Percentiles rank a stretch among this genome's conserved stretches.
Conservation (phyloP, 169 alveolate species). For the Plasmodium malariae region DNA sequence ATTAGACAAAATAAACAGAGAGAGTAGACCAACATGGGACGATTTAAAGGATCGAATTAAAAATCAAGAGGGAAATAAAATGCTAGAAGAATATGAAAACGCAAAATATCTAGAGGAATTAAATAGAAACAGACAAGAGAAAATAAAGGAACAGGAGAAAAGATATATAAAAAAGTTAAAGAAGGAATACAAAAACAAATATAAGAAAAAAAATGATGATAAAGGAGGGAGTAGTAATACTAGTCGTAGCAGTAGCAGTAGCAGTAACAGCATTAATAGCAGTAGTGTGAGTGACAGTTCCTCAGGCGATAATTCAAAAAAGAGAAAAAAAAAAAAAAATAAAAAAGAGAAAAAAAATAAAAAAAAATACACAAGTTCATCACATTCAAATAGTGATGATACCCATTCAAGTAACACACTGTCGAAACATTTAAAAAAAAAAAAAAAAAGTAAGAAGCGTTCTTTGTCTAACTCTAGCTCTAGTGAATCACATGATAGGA, state of each 20-base stretch:
- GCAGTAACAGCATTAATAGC: slow-evolving; percentile 1
- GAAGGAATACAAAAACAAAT: slow-evolving; percentile 68
- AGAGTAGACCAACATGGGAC: slow-evolving; percentile 75
- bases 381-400: slow-evolving; percentile 33
- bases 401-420: slow-evolving; percentile 12
- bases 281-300: slow-evolving; percentile 24
- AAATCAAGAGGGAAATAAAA: slow-evolving; percentile 72
- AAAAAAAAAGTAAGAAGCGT: slow-evolving; percentile 23
- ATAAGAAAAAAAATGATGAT: slow-evolving; percentile 31
- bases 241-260: not conserved
- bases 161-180: slow-evolving; percentile 73
- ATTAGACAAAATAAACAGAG: slow-evolving; percentile 73
- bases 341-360: slow-evolving; percentile 21
- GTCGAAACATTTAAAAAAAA: slow-evolving; percentile 21
- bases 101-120: slow-evolving; percentile 63
- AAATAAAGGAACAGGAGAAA: slow-evolving; percentile 75
- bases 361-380: not conserved
- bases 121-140: slow-evolving; percentile 65
- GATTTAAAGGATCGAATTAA: slow-evolving; percentile 71
- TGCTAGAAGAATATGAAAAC: slow-evolving; percentile 74
- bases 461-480: slow-evolving; percentile 25
- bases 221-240: not conserved
- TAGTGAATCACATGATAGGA: slow-evolving; percentile 34
- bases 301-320: slow-evolving; percentile 29
- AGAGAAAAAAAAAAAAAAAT: slow-evolving; percentile 19